Conservation (phyloP, 2,329 filamentous ascomycete genomes). For the Paecilomyces variotii region DNA sequence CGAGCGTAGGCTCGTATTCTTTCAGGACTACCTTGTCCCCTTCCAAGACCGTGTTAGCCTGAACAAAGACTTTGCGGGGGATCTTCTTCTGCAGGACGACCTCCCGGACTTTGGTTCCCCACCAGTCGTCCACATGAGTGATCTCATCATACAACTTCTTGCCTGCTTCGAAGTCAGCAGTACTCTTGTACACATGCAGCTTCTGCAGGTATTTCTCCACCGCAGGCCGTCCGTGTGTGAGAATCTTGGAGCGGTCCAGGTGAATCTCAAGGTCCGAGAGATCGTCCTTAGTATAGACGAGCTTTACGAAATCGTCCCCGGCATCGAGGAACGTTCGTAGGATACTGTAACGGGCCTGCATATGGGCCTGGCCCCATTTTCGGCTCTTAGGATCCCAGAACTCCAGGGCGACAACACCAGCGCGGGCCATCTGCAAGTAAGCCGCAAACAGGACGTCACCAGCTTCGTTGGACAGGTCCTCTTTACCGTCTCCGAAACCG, state of each 20-base stretch:
- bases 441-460: slow-evolving; percentile 81
- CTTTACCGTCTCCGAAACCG: slow-evolving; percentile 71
- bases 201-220: slow-evolving; percentile 85
- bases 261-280: slow-evolving; percentile 74
- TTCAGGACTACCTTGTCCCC: slow-evolving; percentile 66
- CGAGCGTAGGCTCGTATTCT: slow-evolving; percentile 75
- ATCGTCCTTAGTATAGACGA: slow-evolving; percentile 66
- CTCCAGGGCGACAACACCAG: slow-evolving; percentile 80
- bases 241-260: slow-evolving; percentile 78
- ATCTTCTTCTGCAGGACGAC: slow-evolving; percentile 54
- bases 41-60: slow-evolving; percentile 74
- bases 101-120: slow-evolving; percentile 67
- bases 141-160: slow-evolving; percentile 73
- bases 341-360: slow-evolving; percentile 85
- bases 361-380: slow-evolving; percentile 91
- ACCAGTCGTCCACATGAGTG: slow-evolving; percentile 77
- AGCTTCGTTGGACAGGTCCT: slow-evolving; percentile 65
- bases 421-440: slow-evolving; percentile 89
- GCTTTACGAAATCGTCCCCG: slow-evolving; percentile 76
- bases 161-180: slow-evolving; percentile 73
- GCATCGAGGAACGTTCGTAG: slow-evolving; percentile 69
- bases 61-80: slow-evolving; percentile 69
- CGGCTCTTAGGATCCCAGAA: slow-evolving; percentile 87
- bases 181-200: slow-evolving; percentile 85
- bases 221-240: slow-evolving; percentile 71